A percentile compares a stretch with the other conserved stretches of the same genome.
These are phyloP conservation scores for Volutella citrinella DNA, from an alignment of 2,329 filamentous ascomycete genomes.

Conservation along the genomic window DNA sequence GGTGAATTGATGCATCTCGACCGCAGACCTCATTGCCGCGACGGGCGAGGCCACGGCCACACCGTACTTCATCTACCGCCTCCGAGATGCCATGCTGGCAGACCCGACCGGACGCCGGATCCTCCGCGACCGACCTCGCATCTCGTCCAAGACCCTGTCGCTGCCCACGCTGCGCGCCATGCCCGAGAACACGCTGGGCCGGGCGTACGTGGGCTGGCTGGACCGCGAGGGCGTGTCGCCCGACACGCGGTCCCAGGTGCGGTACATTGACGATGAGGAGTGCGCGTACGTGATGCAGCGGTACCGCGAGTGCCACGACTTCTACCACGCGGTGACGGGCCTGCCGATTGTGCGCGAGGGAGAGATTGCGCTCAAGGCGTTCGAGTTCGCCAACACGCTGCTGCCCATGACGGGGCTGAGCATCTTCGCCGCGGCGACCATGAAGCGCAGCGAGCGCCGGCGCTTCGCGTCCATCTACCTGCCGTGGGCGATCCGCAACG, in stretches of 20 bases:
- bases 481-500: slow-evolving; percentile 89
- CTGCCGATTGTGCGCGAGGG: slow-evolving; percentile 91
- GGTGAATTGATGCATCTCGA: too few relatives aligned
- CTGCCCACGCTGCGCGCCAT: slow-evolving; percentile 69
- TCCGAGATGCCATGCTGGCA: slow-evolving; percentile 87
- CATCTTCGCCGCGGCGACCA: slow-evolving; percentile 78
- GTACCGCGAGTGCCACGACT: slow-evolving; percentile 96
- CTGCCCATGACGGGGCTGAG: slow-evolving; percentile 93
- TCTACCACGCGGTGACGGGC: slow-evolving; percentile 93
- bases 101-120: slow-evolving; percentile 84
- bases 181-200: slow-evolving; percentile 71
- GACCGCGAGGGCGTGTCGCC: slow-evolving; percentile 90
- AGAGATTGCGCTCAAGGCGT: slow-evolving; percentile 95
- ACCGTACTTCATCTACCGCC: slow-evolving; percentile 90
- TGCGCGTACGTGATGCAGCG: slow-evolving; percentile 98
- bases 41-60: slow-evolving; percentile 94
- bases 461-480: slow-evolving; percentile 74
- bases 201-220: slow-evolving; percentile 85
- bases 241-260: slow-evolving; percentile 77
- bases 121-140: slow-evolving; percentile 82
- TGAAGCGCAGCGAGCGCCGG: slow-evolving; percentile 76
- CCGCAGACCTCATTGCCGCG: slow-evolving; percentile 81
- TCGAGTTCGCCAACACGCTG: slow-evolving; percentile 93
- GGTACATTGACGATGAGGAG: slow-evolving; percentile 92
- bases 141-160: slow-evolving; percentile 70